These are phyloP conservation scores for Rhodofomes roseus DNA, from an alignment of 1,284 basidiomycete genomes.

Conservation along the genomic window DNA sequence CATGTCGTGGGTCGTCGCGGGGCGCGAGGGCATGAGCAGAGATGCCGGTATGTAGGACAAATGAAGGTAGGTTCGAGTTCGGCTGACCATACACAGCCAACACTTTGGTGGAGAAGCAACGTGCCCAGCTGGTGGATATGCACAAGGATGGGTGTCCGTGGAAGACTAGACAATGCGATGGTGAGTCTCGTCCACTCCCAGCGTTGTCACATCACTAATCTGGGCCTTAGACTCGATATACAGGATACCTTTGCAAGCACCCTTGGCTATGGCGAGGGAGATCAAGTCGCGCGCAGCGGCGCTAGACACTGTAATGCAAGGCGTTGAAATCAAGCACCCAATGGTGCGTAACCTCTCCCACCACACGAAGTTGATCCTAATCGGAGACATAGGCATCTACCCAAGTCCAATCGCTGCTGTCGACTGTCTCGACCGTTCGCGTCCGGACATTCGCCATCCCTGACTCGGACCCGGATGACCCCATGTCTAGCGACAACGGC, in stretches of 20 bases:
- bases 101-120: constrained; percentile 69
- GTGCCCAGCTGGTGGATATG: constrained; percentile 52
- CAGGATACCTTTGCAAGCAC: constrained; percentile 65
- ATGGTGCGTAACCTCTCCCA: constrained; percentile 41
- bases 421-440: constrained; percentile 27
- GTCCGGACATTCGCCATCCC: constrained; percentile 12
- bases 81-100: constrained; percentile 42
- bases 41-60: constrained; percentile 62
- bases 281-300: constrained; percentile 52
- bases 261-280: constrained; percentile 53
- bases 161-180: constrained; percentile 73
- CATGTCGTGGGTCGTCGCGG: constrained; percentile 67
- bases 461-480: constrained; percentile 6
- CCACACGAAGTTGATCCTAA: constrained; percentile 5
- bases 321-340: constrained; percentile 65
- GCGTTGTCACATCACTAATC: constrained; percentile 3
- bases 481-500: not conserved
- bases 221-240: constrained; percentile 60
- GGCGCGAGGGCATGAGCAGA: constrained; percentile 59
- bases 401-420: constrained; percentile 30
- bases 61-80: constrained; percentile 26
- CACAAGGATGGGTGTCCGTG: constrained; percentile 82
- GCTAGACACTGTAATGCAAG: constrained; percentile 49
- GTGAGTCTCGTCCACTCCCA: constrained; percentile 37
- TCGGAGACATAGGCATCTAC: constrained; percentile 24